phyloP scores from a whole-genome alignment of 768 basidiomycete genomes.

The Boletus insuetus region DNA sequence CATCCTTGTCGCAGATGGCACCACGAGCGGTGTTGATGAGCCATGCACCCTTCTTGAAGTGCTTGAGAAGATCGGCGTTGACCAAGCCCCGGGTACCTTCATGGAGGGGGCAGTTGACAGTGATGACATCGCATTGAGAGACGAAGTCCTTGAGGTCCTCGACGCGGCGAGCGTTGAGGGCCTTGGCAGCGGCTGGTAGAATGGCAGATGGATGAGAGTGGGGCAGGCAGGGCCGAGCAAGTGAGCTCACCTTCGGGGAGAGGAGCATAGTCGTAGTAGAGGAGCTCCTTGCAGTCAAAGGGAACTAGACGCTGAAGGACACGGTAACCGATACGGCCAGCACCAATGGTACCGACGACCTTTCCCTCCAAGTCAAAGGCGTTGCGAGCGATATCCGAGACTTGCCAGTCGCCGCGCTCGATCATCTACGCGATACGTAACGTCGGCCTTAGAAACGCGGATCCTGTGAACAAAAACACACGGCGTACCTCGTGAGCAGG shows the following conservation, averaged over 20 bases:
- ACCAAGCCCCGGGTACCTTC: slow-evolving; percentile 79
- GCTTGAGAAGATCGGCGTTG: slow-evolving; percentile 76
- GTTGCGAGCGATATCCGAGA: slow-evolving; percentile 76
- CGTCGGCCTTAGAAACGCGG: neutral
- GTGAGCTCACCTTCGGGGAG: slow-evolving; percentile 53
- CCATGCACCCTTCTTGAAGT: slow-evolving; percentile 92
- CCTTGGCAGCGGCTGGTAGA: slow-evolving; percentile 53
- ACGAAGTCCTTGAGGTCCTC: slow-evolving; percentile 68
- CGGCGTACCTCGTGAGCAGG: slow-evolving; percentile 74
- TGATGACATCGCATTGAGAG: slow-evolving; percentile 69
- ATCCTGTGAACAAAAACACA: neutral
- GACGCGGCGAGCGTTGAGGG: slow-evolving; percentile 70
- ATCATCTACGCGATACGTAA: slow-evolving; percentile 57
- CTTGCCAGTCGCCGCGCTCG: slow-evolving; percentile 82
- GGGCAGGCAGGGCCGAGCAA: neutral
- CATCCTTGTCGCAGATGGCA: slow-evolving; percentile 85
- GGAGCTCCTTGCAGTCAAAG: slow-evolving; percentile 86
- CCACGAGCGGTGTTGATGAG: slow-evolving; percentile 93
- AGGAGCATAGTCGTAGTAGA: slow-evolving; percentile 85
- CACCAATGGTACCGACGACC: slow-evolving; percentile 88
- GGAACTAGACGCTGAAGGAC: slow-evolving; percentile 76
- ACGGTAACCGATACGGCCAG: slow-evolving; percentile 81
- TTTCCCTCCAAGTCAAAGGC: slow-evolving; percentile 90
- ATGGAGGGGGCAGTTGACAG: slow-evolving; percentile 88
- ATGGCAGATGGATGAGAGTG: neutral